A percentile compares a stretch with the other conserved stretches of the same genome.
These are phyloP conservation scores for Tylopilus vinaceipallidus DNA, from an alignment of 768 basidiomycete species.

Conservation along the genomic window DNA sequence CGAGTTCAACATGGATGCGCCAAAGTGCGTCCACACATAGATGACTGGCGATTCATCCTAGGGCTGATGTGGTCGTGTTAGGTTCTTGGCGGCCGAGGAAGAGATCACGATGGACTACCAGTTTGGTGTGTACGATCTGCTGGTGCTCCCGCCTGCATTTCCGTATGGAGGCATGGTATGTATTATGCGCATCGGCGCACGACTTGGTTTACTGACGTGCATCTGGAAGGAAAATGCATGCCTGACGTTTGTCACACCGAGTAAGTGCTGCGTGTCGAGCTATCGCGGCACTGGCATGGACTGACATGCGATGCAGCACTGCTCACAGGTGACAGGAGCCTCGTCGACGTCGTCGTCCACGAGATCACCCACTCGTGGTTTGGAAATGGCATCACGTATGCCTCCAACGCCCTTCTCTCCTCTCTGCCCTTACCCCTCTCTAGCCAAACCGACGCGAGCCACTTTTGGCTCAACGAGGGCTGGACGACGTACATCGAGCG, in stretches of 20 bases:
- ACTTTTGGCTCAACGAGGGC: slow-evolving; percentile 91
- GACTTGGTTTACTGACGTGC: neutral
- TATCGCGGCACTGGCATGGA: neutral
- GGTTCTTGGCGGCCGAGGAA: slow-evolving; percentile 73
- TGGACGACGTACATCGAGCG: slow-evolving; percentile 96
- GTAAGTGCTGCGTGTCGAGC: slow-evolving; percentile 37
- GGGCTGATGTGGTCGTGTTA: slow-evolving; percentile 22
- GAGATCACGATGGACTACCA: slow-evolving; percentile 68
- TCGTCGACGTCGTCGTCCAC: slow-evolving; percentile 91
- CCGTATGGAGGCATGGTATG: slow-evolving; percentile 88
- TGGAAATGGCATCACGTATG: slow-evolving; percentile 81
- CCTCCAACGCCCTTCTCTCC: neutral
- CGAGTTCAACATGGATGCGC: slow-evolving; percentile 89
- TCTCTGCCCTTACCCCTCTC: neutral
- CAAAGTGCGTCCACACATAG: slow-evolving; percentile 47
- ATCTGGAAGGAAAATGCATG: slow-evolving; percentile 77
- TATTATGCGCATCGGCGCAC: neutral
- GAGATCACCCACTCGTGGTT: slow-evolving; percentile 88
- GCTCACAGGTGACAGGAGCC: slow-evolving; percentile 78
- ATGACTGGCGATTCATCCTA: neutral
- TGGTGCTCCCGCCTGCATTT: slow-evolving; percentile 88
- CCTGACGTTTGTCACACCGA: slow-evolving; percentile 83
- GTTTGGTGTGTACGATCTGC: slow-evolving; percentile 85
- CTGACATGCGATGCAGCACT: slow-evolving; percentile 46
- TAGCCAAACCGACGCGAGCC: slow-evolving; percentile 66